These are phyloP conservation scores for Aspergillus avenaceus DNA, from an alignment of 495 filamentous ascomycete species.

Conservation along the genomic window DNA sequence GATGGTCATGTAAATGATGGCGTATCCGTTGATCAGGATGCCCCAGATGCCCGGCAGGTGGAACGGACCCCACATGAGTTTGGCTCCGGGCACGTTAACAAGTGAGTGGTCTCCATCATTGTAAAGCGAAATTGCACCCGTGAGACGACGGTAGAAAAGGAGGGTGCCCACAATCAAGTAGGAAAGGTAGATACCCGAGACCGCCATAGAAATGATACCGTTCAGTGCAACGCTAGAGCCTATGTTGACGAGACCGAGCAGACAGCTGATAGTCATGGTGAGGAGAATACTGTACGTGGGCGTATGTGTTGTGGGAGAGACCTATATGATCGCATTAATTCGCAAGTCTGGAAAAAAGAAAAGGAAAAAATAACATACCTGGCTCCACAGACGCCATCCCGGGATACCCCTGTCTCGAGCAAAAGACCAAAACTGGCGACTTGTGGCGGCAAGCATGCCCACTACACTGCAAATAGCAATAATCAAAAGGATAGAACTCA, in stretches of 20 bases:
- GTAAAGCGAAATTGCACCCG: slow-evolving; percentile 11
- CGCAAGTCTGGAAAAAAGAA: neutral
- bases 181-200: slow-evolving; percentile 35
- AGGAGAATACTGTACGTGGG: neutral
- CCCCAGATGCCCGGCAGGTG: slow-evolving; percentile 41
- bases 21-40: slow-evolving; percentile 37
- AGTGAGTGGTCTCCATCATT: slow-evolving; percentile 13
- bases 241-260: slow-evolving; percentile 42
- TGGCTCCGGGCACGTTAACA: slow-evolving; percentile 19
- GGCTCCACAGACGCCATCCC: slow-evolving; percentile 34
- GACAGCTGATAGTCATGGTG: neutral
- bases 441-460: slow-evolving; percentile 43
- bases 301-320: neutral
- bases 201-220: slow-evolving; percentile 37
- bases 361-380: slow-evolving; percentile 20
- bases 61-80: slow-evolving; percentile 47
- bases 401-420: slow-evolving; percentile 49
- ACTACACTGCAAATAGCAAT: slow-evolving; percentile 37
- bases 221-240: slow-evolving; percentile 39
- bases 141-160: slow-evolving; percentile 38
- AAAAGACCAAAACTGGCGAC: slow-evolving; percentile 52
- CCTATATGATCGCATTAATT: neutral
- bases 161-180: slow-evolving; percentile 36
- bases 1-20: slow-evolving; percentile 31
- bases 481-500: slow-evolving; percentile 40